These are phyloP conservation scores for Cotoneaster glaucophyllus DNA, from an alignment of 306 rosid species.

Conservation along the genomic window DNA sequence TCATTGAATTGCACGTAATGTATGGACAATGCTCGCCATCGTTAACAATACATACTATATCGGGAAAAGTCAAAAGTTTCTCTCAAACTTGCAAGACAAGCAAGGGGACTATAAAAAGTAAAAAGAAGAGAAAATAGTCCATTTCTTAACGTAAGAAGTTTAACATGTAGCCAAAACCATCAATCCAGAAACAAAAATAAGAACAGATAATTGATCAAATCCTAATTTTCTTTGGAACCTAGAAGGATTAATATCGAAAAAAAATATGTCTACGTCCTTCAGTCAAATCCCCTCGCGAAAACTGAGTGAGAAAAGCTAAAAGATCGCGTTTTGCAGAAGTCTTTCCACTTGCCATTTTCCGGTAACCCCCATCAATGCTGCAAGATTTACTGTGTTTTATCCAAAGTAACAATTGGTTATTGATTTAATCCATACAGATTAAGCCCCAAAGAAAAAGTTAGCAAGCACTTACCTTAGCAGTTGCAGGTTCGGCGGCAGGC, in stretches of 20 bases:
- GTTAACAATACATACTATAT: neutral
- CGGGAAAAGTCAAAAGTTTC: neutral
- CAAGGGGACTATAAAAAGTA: neutral
- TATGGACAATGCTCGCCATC: no score
- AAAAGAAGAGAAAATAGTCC: constrained; percentile 5
- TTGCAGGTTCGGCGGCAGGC: constrained; percentile 45
- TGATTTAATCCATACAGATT: no score
- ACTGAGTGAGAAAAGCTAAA: constrained; percentile 30
- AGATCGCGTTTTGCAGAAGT: constrained; percentile 24
- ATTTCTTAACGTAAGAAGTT: constrained; percentile 27
- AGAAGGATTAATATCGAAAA: constrained; percentile 23
- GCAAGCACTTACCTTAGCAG: constrained; percentile 28
- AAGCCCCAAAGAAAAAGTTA: neutral
- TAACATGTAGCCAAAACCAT: constrained; percentile 16
- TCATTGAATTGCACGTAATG: no score
- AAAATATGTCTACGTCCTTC: constrained; percentile 24
- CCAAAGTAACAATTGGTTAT: neutral
- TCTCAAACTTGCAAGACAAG: neutral
- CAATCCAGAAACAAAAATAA: constrained; percentile 5
- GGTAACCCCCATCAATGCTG: constrained; percentile 44
- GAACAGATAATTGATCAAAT: constrained; percentile 24
- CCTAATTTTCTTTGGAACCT: constrained; percentile 35
- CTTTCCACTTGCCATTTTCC: constrained; percentile 25
- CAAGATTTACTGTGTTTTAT: constrained; percentile 4
- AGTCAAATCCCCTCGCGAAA: constrained; percentile 23